Conservation (phyloP, 768 basidiomycete species). For the Tricholoma furcatifolium region DNA sequence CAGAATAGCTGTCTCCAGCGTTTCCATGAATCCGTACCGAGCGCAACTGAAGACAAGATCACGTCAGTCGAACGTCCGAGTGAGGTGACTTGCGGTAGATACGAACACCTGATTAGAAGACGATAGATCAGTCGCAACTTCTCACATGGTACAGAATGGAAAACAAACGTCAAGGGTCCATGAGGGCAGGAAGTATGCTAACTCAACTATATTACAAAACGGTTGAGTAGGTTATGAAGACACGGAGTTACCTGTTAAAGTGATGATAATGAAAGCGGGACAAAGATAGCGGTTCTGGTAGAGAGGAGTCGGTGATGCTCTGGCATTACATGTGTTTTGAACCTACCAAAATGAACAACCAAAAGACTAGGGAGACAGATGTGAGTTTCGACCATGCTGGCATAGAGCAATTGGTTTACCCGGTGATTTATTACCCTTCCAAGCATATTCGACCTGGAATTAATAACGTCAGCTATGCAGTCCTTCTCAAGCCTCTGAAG, state of each 20-base stretch:
- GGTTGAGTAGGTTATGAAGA: too few relatives aligned
- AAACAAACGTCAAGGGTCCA: background rate
- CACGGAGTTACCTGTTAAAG: too few relatives aligned
- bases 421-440: constrained; percentile 1
- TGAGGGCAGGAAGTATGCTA: constrained; percentile 7
- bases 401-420: background rate
- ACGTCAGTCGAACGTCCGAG: too few relatives aligned
- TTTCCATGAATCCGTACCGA: constrained; percentile 10
- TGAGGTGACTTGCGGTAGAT: too few relatives aligned
- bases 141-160: background rate
- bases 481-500: background rate
- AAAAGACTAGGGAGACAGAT: background rate
- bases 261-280: constrained; percentile 14
- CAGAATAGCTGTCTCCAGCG: background rate
- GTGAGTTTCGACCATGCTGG: background rate
- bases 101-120: constrained; percentile 4
- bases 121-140: background rate
- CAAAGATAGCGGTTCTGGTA: constrained; percentile 17
- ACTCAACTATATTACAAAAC: constrained; percentile 4
- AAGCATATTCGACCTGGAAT: constrained; percentile 4
- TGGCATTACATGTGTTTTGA: background rate
- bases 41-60: background rate
- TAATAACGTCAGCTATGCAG: too few relatives aligned
- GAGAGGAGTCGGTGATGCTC: background rate
- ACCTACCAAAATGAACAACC: constrained; percentile 9